Conservation (phyloP, 208 protist genomes). For the Hexamita inflata region DNA sequence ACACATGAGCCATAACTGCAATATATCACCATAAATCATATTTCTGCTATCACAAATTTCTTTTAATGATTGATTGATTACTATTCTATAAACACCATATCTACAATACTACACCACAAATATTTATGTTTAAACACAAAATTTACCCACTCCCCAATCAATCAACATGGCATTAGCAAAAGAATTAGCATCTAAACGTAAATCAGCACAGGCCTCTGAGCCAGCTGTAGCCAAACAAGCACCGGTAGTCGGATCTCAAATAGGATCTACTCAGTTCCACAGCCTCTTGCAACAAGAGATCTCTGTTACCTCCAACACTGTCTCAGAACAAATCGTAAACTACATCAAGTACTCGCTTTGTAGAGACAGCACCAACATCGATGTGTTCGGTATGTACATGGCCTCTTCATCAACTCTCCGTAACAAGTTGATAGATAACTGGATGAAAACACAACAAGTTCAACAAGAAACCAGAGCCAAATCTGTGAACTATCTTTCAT, state of each 20-base stretch:
- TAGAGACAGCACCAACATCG: constrained; percentile 2
- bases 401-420: constrained; percentile 30
- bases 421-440: constrained; percentile 28
- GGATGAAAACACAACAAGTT: constrained; percentile 27
- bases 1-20: too few relatives aligned
- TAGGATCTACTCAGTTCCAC: constrained; percentile 18
- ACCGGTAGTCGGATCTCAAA: constrained; percentile 7
- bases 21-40: too few relatives aligned
- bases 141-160: too few relatives aligned
- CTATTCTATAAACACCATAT: too few relatives aligned
- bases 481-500: constrained; percentile 34
- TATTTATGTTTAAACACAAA: too few relatives aligned
- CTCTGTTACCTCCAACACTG: neutral
- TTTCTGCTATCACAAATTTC: too few relatives aligned
- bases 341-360: constrained; percentile 32
- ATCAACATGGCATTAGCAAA: too few relatives aligned
- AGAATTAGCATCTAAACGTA: too few relatives aligned
- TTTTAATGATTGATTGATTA: too few relatives aligned
- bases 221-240: too few relatives aligned
- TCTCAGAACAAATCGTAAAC: neutral
- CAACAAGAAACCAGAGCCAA: neutral
- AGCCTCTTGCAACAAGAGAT: neutral
- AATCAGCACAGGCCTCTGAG: too few relatives aligned
- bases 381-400: constrained; percentile 28
- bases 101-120: too few relatives aligned